Evolutionary conservation across 306 rosid genomes (phyloP).

Genomic region (Prunus salicina): DNA sequence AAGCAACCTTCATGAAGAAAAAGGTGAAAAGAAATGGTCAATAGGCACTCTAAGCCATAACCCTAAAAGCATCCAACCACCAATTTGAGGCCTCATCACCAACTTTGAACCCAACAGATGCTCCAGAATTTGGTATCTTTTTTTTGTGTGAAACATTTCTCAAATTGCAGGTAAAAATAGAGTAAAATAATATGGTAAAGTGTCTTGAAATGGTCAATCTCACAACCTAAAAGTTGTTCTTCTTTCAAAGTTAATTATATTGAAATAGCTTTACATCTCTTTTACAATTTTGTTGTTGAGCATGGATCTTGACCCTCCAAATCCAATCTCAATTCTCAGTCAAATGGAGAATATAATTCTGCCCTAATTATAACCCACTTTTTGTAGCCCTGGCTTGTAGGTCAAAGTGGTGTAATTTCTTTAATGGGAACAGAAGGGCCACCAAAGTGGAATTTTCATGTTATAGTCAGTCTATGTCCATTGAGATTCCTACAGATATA

Average conservation of each 20-base stretch:
- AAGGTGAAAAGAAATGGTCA: background rate
- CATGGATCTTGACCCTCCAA: background rate
- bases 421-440: constrained; percentile 26
- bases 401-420: background rate
- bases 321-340: background rate
- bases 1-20: too few species aligned
- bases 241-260: background rate
- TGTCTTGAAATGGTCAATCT: background rate
- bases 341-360: background rate
- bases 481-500: constrained; percentile 11
- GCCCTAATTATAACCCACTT: background rate
- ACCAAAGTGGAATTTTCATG: constrained; percentile 29
- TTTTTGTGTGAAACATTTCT: background rate
- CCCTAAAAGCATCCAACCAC: constrained; percentile 1
- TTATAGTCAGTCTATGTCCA: constrained; percentile 19
- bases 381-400: background rate
- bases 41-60: background rate
- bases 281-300: background rate
- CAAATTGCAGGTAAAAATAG: too few species aligned
- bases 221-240: background rate
- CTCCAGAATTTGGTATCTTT: background rate
- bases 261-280: background rate
- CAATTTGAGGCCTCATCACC: background rate
- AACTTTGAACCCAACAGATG: background rate
- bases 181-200: background rate